Base-by-base conservation (phyloP, 2,329 filamentous ascomycete genomes). In the Alternaria metachromatica region DNA sequence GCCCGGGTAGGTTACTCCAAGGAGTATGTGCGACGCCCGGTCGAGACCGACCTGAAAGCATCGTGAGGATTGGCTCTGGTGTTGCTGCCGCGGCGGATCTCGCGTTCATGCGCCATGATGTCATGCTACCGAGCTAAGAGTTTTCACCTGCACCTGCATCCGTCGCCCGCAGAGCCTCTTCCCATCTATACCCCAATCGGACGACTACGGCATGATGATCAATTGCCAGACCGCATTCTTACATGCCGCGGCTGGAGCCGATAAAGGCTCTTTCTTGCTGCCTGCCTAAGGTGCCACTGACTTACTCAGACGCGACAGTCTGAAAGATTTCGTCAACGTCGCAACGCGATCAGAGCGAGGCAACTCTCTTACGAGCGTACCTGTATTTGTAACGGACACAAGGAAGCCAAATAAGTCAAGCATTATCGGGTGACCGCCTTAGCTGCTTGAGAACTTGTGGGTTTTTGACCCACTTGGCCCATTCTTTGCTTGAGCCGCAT, bases 401-500 rank as follows among this genome's bases (percentile, higher is more conserved):
- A 49, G 10, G 21, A 33, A 28, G 13, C 55, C 21, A 53, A 58
- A 56, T 18, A 41, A 26, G 9, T n/a, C 41, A 62, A 59, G 48
- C 26, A 20, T 59, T 53, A 23, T 26, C 30, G 21, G 55, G 12
- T 25, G 30, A 55, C 25, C 33, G 5, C 37, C 9, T 26, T 58
- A 62, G 46, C 18, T 51, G 44, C 54, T 30, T 46, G 20, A 56
- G 37, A 53, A 44, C 25, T 46, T 51, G 30, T 48, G 59, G 55
- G 21, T 8, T 58, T 30, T 58, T 12, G 45, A 33, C 25, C 55
- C 59, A 62, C 54, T 30, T 15, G 43, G 18, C 55, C 60, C 55
- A 62, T 55, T 58, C 44, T 59, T 62, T 43, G 21, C 30, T 25
- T 62, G 46, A 59, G 60, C 60, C 60, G 55, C 55, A 53, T 59